Evolutionary conservation across 768 basidiomycete species (phyloP).

Genomic region (Mycena polygramma): DNA sequence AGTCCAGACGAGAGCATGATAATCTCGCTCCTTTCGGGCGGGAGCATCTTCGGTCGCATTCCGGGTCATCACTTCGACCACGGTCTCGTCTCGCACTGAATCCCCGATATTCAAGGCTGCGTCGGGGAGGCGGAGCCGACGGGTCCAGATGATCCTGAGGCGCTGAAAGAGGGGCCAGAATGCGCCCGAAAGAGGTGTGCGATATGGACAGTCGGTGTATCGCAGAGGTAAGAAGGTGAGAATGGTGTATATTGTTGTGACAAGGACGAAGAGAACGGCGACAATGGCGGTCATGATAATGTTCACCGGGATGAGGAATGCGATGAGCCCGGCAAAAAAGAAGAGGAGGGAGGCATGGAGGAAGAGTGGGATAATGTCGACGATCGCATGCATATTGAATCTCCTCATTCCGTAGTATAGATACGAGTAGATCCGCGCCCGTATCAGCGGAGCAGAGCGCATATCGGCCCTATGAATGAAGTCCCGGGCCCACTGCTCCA

Average conservation of each 20-base stretch:
- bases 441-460: background rate
- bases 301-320: conserved; percentile 17
- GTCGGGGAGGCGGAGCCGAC: background rate
- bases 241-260: background rate
- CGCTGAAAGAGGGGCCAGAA: background rate
- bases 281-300: background rate
- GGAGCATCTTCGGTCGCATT: background rate
- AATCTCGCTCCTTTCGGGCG: background rate
- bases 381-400: conserved; percentile 21
- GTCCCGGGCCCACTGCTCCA: conserved; percentile 21
- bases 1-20: background rate
- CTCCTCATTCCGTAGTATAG: conserved; percentile 16
- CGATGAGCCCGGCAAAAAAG: conserved; percentile 18
- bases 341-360: conserved; percentile 10
- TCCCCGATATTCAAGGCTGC: background rate
- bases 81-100: background rate
- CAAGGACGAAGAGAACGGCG: background rate
- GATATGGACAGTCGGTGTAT: background rate
- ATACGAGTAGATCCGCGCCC: conserved; percentile 12
- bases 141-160: background rate
- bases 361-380: conserved; percentile 11
- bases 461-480: background rate
- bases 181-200: background rate
- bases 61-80: background rate
- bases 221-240: conserved; percentile 13